Evolutionary conservation across 2,329 filamentous ascomycete genomes (phyloP).

Genomic region (Ophiostoma pallidulum): DNA sequence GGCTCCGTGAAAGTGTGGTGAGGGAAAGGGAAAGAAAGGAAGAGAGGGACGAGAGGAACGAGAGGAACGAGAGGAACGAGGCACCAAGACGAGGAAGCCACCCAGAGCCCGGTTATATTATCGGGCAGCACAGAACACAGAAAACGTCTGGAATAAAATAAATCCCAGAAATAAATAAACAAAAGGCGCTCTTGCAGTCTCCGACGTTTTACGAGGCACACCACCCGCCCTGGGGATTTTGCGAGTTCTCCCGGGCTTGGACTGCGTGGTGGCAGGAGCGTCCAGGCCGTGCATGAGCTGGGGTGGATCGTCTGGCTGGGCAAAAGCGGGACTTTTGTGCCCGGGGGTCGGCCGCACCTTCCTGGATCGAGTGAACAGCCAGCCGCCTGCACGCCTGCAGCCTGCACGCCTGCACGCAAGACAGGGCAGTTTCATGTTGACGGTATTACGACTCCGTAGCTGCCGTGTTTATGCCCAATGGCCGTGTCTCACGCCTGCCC

Average conservation of each 20-base stretch:
- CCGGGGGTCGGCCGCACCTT: too few species aligned
- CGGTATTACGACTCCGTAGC: too few species aligned
- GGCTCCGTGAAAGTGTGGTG: not conserved
- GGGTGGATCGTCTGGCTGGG: too few species aligned
- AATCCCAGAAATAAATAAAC: conserved; percentile 2
- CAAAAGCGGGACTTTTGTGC: too few species aligned
- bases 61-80: not conserved
- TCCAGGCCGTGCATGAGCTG: too few species aligned
- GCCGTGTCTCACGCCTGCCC: too few species aligned
- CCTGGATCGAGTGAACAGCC: too few species aligned
- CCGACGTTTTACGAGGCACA: not conserved
- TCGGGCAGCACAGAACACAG: not conserved
- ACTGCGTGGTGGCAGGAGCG: too few species aligned
- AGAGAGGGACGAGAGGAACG: not conserved
- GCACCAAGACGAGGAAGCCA: not conserved
- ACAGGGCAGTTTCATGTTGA: too few species aligned
- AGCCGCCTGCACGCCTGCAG: too few species aligned
- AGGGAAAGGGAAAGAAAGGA: not conserved
- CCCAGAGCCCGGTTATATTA: conserved; percentile 7
- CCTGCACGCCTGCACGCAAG: too few species aligned
- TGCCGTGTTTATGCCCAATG: too few species aligned
- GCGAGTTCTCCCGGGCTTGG: not conserved
- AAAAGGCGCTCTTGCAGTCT: not conserved
- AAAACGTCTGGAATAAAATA: not conserved
- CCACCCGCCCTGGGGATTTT: conserved; percentile 4